Conservation (phyloP, 768 basidiomycete species). For the Boletus reticulatus region DNA sequence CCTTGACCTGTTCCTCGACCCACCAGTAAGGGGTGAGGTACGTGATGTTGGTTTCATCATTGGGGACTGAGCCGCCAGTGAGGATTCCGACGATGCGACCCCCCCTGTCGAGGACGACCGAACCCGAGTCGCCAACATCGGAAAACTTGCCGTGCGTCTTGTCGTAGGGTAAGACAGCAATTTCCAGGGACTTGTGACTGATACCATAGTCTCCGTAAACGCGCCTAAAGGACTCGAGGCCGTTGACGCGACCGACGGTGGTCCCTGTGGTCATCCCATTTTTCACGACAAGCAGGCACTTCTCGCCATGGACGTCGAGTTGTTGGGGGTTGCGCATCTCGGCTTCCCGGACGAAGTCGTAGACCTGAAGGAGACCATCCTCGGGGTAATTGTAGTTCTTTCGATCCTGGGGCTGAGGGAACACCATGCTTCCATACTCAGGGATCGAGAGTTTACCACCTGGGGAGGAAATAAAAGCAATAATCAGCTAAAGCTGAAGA, state of each 20-base stretch:
- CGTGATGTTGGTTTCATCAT: too few relatives aligned
- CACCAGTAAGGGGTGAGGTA: too few relatives aligned
- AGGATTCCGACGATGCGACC: background rate
- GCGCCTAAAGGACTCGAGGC: background rate
- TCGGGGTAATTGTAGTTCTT: background rate
- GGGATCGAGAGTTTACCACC: background rate
- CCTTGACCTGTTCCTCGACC: too few relatives aligned
- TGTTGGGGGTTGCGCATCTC: background rate
- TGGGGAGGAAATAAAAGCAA: too few relatives aligned
- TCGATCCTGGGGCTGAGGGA: background rate
- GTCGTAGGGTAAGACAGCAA: background rate
- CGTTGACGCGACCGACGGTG: background rate
- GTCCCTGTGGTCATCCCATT: background rate
- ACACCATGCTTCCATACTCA: background rate
- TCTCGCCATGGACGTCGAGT: constrained; percentile 39
- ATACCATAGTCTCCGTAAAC: background rate
- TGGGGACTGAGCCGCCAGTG: background rate
- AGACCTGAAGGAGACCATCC: background rate
- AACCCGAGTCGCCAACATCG: background rate
- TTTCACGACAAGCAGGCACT: background rate
- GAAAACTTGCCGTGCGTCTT: background rate
- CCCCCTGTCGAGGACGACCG: background rate
- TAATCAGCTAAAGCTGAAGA: too few relatives aligned
- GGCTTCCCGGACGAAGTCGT: background rate
- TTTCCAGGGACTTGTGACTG: background rate